Conservation (phyloP, 257 asterid genomes). For the Henckelia pumila region DNA sequence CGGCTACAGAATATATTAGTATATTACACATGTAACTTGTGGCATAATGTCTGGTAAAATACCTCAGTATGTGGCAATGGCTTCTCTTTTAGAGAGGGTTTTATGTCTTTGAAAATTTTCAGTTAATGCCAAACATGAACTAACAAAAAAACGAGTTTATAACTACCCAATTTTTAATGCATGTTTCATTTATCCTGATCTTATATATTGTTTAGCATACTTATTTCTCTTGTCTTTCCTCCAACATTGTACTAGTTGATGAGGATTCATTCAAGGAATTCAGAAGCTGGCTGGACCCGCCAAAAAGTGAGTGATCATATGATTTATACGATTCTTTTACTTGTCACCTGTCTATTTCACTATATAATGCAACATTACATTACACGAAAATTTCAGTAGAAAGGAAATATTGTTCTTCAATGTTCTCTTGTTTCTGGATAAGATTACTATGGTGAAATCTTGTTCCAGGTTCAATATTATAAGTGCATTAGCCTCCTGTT, state of each 20-base stretch:
- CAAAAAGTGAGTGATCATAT: slow-evolving; percentile 64
- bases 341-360: slow-evolving; percentile 18
- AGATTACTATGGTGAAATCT: not conserved
- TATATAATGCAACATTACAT: slow-evolving; percentile 11
- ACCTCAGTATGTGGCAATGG: not conserved
- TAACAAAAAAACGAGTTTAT: not conserved
- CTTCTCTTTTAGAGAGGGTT: slow-evolving; percentile 8
- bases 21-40: not conserved
- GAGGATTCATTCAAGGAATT: slow-evolving; percentile 81
- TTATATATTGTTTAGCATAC: slow-evolving; percentile 11
- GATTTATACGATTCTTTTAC: slow-evolving; percentile 5
- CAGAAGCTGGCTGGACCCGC: slow-evolving; percentile 84
- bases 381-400: slow-evolving; percentile 1
- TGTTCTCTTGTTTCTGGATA: not conserved
- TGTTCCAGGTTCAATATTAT: not conserved
- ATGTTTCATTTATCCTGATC: not conserved
- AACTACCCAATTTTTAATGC: slow-evolving; percentile 18
- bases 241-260: slow-evolving; percentile 41
- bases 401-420: not conserved
- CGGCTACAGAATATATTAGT: too few relatives aligned
- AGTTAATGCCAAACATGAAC: not conserved
- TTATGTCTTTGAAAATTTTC: not conserved
- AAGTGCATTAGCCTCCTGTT: not conserved
- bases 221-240: slow-evolving; percentile 21
- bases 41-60: slow-evolving; percentile 20